Percentiles rank a stretch among this genome's conserved stretches.
Conservation (phyloP, 75 land plant species). For the Ceratopteris richardii region DNA sequence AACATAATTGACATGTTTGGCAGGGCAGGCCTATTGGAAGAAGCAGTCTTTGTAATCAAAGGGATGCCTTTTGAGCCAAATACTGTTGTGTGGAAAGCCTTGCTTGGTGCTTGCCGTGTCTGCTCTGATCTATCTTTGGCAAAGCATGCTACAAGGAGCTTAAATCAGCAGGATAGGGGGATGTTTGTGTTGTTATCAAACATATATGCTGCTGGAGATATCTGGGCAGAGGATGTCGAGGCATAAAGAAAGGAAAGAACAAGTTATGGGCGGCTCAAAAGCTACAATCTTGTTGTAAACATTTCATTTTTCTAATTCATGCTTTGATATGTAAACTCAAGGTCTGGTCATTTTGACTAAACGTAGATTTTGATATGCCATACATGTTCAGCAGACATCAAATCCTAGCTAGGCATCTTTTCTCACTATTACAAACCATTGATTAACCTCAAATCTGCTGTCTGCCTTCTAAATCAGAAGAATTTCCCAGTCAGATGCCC, state of each 20-base stretch:
- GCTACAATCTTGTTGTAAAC: too few relatives aligned
- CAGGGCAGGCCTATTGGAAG: conserved; percentile 5
- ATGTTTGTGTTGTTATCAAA: conserved; percentile 1
- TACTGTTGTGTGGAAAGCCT: background rate
- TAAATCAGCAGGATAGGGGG: background rate
- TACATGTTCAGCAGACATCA: too few relatives aligned
- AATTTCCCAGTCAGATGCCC: too few relatives aligned
- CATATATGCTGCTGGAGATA: background rate
- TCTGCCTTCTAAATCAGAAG: too few relatives aligned
- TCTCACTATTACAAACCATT: too few relatives aligned
- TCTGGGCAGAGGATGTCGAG: background rate
- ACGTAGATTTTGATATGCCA: too few relatives aligned
- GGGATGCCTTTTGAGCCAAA: conserved; percentile 2
- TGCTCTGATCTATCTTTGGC: background rate
- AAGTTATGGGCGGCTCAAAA: too few relatives aligned
- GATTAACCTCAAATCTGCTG: too few relatives aligned
- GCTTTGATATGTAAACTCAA: too few relatives aligned
- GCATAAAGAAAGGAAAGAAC: background rate
- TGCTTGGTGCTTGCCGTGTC: background rate
- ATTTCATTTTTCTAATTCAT: too few relatives aligned
- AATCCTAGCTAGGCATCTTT: too few relatives aligned
- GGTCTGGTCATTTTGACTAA: too few relatives aligned
- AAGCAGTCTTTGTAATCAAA: background rate
- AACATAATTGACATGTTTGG: conserved; percentile 1
- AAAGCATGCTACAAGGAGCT: background rate